phyloP scores from a whole-genome alignment of 2,329 filamentous ascomycete genomes.

The Cadophora sp. region DNA sequence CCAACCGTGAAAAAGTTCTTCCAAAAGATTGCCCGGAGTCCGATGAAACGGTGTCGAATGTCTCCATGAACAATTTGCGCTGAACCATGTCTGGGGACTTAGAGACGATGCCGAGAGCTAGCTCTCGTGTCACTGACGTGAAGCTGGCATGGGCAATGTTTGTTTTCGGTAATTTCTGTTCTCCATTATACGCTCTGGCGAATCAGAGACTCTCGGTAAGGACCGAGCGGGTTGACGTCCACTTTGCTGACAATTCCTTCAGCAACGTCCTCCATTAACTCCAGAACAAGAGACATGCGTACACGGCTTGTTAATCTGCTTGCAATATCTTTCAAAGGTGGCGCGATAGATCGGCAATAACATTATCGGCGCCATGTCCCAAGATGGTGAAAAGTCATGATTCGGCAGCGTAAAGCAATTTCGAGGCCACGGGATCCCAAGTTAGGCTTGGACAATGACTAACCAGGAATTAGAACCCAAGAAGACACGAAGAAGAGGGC shows the following conservation, averaged over 20 bases:
- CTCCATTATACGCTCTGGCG: not conserved
- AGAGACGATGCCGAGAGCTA: too few relatives aligned
- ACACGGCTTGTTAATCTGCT: not conserved
- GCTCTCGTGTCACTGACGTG: too few relatives aligned
- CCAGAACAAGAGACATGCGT: too few relatives aligned
- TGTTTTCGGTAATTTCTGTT: too few relatives aligned
- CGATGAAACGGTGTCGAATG: too few relatives aligned
- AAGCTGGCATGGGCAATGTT: too few relatives aligned
- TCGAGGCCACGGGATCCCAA: constrained; percentile 43
- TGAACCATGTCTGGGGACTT: too few relatives aligned
- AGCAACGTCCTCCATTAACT: not conserved
- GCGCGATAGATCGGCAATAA: not conserved
- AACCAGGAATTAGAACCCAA: constrained; percentile 43
- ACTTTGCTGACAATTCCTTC: constrained; percentile 2
- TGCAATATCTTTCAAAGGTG: not conserved
- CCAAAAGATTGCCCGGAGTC: not conserved
- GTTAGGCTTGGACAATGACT: not conserved
- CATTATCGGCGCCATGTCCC: not conserved
- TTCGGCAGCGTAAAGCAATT: not conserved
- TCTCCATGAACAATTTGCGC: too few relatives aligned
- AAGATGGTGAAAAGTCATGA: not conserved
- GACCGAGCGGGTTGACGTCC: not conserved
- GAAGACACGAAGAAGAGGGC: constrained; percentile 30
- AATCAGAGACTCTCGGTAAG: not conserved
- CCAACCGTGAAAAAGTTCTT: not conserved